Percentiles rank a stretch among this genome's conserved stretches.
phyloP scores from a whole-genome alignment of 352 stramenopile species.

The Globisporangium solare region DNA sequence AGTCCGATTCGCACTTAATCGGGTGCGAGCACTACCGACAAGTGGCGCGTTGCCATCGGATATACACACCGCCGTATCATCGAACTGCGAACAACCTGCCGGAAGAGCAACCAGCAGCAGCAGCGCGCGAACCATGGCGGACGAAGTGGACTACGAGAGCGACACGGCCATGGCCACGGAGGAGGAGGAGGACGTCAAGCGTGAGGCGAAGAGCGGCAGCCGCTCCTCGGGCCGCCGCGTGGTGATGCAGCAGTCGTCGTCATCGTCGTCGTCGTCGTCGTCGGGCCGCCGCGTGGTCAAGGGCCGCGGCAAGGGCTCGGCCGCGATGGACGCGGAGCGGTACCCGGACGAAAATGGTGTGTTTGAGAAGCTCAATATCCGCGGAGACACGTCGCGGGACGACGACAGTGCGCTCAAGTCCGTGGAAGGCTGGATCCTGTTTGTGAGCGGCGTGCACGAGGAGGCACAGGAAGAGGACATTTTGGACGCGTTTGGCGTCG shows the following conservation, averaged over 20 bases:
- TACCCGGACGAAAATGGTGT: slow-evolving; percentile 71
- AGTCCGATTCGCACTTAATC: too few species aligned
- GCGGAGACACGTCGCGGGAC: slow-evolving; percentile 18
- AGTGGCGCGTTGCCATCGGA: too few species aligned
- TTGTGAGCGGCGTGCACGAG: slow-evolving; percentile 94
- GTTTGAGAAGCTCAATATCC: slow-evolving; percentile 65
- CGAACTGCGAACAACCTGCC: too few species aligned
- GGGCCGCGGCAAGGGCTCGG: slow-evolving; percentile 57
- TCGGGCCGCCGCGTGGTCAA: slow-evolving; percentile 35
- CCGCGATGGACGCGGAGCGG: slow-evolving; percentile 67
- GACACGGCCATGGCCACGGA: slow-evolving; percentile 82
- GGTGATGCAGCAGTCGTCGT: not conserved
- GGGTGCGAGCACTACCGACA: too few species aligned
- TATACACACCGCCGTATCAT: too few species aligned
- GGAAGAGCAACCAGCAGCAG: too few species aligned
- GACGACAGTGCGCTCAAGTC: slow-evolving; percentile 66
- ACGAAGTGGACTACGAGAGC: slow-evolving; percentile 87
- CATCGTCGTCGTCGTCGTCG: not conserved
- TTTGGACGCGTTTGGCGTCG: slow-evolving; percentile 93
- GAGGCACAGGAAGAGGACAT: slow-evolving; percentile 96
- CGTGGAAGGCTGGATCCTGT: slow-evolving; percentile 96
- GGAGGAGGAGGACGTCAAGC: slow-evolving; percentile 58
- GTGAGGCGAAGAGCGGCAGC: not conserved
- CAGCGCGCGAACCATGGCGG: too few species aligned
- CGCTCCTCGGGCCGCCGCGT: not conserved